These are phyloP conservation scores for Calonectria henricotiae DNA, from an alignment of 2,329 filamentous ascomycete genomes.

Conservation along the genomic window DNA sequence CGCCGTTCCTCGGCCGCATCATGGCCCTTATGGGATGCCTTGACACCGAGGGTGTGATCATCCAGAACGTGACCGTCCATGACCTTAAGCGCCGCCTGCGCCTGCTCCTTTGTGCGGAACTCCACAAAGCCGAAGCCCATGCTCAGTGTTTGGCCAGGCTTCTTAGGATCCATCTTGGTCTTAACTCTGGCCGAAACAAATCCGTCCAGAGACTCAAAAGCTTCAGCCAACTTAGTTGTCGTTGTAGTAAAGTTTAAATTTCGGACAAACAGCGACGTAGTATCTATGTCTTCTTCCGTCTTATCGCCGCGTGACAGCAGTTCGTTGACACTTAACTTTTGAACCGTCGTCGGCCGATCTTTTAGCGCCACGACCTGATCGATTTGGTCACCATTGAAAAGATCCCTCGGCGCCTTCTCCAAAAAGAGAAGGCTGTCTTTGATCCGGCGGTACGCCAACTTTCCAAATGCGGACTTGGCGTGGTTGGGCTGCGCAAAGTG, in stretches of 20 bases:
- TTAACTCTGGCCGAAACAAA: slow-evolving; percentile 93
- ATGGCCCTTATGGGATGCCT: slow-evolving; percentile 87
- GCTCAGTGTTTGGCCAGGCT: slow-evolving; percentile 87
- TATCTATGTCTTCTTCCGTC: slow-evolving; percentile 71
- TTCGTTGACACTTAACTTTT: slow-evolving; percentile 80
- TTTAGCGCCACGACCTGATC: slow-evolving; percentile 54
- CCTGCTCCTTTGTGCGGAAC: slow-evolving; percentile 84
- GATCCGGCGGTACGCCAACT: slow-evolving; percentile 90
- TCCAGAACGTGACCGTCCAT: slow-evolving; percentile 94
- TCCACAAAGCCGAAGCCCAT: slow-evolving; percentile 99
- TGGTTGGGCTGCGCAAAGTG: slow-evolving; percentile 87
- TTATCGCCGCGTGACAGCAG: slow-evolving; percentile 74
- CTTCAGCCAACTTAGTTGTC: slow-evolving; percentile 80
- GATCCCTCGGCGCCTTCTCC: slow-evolving; percentile 90
- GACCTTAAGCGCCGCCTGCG: slow-evolving; percentile 83
- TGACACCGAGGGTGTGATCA: slow-evolving; percentile 87
- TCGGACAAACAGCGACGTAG: slow-evolving; percentile 90
- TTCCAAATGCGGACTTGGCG: slow-evolving; percentile 86
- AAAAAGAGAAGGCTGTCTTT: slow-evolving; percentile 93
- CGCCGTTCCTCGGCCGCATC: slow-evolving; percentile 91
- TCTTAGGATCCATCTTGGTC: slow-evolving; percentile 94
- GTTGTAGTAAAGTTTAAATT: slow-evolving; percentile 96
- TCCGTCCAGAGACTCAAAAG: slow-evolving; percentile 86
- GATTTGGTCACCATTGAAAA: slow-evolving; percentile 71
- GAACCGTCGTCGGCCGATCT: slow-evolving; percentile 62